Percentiles rank a stretch among this genome's conserved stretches.
These are phyloP conservation scores for Podosphaera aphanis DNA, from an alignment of 2,329 filamentous ascomycete species.

Conservation along the genomic window DNA sequence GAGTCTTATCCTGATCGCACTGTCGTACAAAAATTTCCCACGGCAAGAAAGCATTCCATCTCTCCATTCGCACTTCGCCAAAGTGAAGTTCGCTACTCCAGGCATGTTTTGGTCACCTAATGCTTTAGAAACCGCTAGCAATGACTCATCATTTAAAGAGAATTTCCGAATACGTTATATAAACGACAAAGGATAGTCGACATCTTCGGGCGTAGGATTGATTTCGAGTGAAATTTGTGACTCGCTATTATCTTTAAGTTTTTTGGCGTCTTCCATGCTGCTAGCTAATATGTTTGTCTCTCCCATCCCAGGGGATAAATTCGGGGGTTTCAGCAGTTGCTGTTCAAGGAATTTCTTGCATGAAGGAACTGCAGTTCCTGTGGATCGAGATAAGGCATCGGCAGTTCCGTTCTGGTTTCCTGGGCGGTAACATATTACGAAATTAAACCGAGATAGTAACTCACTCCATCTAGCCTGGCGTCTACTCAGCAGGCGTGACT, in stretches of 20 bases:
- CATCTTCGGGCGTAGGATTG: too few species aligned
- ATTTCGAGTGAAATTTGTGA: too few species aligned
- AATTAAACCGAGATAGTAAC: neutral
- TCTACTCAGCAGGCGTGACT: neutral
- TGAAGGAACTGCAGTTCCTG: neutral
- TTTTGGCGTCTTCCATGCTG: neutral
- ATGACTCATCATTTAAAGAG: neutral
- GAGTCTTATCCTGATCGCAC: neutral
- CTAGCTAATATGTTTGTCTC: neutral
- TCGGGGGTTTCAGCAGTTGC: neutral
- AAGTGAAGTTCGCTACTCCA: neutral
- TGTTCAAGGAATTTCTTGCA: neutral
- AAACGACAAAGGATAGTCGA: neutral
- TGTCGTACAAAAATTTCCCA: neutral
- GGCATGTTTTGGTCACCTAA: neutral
- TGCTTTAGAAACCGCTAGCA: neutral
- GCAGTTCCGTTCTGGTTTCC: neutral
- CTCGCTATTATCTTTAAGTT: neutral
- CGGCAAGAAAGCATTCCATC: neutral
- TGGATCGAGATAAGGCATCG: neutral
- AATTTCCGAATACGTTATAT: neutral
- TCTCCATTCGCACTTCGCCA: neutral
- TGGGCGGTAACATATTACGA: neutral
- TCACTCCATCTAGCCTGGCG: neutral
- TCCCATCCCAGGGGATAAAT: neutral